Percentiles rank a stretch among this genome's conserved stretches.
These are phyloP conservation scores for Botrytis fragariae DNA, from an alignment of 2,329 filamentous ascomycete genomes.

Conservation along the genomic window DNA sequence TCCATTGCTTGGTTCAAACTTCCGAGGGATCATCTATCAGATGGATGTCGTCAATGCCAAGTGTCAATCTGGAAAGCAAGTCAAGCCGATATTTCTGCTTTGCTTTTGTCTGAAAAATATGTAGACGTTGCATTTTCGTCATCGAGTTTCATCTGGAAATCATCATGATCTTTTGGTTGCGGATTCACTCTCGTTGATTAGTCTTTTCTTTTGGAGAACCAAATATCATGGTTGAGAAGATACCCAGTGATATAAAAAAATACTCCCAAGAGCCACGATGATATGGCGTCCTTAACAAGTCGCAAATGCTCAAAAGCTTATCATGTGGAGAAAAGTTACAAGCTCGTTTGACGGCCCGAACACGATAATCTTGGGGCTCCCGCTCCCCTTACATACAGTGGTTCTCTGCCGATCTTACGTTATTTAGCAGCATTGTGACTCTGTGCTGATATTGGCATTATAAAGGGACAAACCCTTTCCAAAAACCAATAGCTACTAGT, in stretches of 20 bases:
- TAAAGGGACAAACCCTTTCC: not conserved
- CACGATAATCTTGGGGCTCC: not conserved
- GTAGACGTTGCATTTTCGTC: not conserved
- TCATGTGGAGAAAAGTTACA: not conserved
- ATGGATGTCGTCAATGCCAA: not conserved
- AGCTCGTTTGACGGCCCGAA: not conserved
- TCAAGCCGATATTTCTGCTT: not conserved
- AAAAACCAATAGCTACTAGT: rapidly evolving
- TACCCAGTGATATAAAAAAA: not conserved
- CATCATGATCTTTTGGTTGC: not conserved
- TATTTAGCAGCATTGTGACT: not conserved
- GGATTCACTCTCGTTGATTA: not conserved
- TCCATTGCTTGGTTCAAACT: not conserved
- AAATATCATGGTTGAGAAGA: not conserved
- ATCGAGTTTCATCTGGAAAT: not conserved
- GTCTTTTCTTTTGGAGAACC: not conserved
- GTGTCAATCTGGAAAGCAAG: not conserved
- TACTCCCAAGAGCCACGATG: not conserved
- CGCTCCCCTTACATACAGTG: not conserved
- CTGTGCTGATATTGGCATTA: not conserved
- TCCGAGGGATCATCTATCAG: not conserved
- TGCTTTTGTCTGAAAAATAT: not conserved
- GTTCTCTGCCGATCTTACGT: not conserved
- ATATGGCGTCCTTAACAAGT: not conserved
- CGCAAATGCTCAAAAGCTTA: not conserved